Evolutionary conservation across 495 filamentous ascomycete genomes (phyloP).

Genomic region (Penicillium ucsense): DNA sequence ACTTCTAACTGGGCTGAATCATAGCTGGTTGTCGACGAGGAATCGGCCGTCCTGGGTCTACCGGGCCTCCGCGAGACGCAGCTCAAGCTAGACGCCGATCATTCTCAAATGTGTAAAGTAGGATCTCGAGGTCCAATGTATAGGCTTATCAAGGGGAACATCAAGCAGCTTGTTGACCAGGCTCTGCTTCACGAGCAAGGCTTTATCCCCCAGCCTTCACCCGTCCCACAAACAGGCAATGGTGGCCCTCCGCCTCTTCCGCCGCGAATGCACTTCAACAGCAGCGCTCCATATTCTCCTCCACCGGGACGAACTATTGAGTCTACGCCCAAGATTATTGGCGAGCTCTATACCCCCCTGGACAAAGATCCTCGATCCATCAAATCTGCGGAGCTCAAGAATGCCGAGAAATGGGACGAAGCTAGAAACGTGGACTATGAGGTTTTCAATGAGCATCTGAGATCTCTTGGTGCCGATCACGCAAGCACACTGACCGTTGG

Average conservation of each 20-base stretch:
- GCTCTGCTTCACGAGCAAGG: slow-evolving; percentile 25
- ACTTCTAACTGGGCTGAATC: slow-evolving; percentile 5
- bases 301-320: slow-evolving; percentile 8
- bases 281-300: slow-evolving; percentile 20
- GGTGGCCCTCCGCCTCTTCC: slow-evolving; percentile 19
- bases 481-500: slow-evolving; percentile 22
- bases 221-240: slow-evolving; percentile 1
- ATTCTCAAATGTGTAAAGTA: slow-evolving; percentile 33
- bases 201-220: slow-evolving; percentile 20
- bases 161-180: slow-evolving; percentile 29
- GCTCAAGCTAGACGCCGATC: slow-evolving; percentile 32
- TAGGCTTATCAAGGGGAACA: slow-evolving; percentile 29
- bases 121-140: slow-evolving; percentile 26
- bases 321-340: slow-evolving; percentile 6
- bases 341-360: slow-evolving; percentile 10
- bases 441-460: slow-evolving; percentile 29
- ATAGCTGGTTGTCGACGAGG: slow-evolving; percentile 31
- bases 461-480: slow-evolving; percentile 25
- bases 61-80: slow-evolving; percentile 30
- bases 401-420: slow-evolving; percentile 23
- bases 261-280: slow-evolving; percentile 26
- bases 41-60: slow-evolving; percentile 28
- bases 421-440: slow-evolving; percentile 24
- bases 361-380: slow-evolving; percentile 27
- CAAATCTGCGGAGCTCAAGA: slow-evolving; percentile 21